Base-by-base conservation (phyloP, 495 filamentous ascomycete species). In the Pyrenula aspistea region DNA sequence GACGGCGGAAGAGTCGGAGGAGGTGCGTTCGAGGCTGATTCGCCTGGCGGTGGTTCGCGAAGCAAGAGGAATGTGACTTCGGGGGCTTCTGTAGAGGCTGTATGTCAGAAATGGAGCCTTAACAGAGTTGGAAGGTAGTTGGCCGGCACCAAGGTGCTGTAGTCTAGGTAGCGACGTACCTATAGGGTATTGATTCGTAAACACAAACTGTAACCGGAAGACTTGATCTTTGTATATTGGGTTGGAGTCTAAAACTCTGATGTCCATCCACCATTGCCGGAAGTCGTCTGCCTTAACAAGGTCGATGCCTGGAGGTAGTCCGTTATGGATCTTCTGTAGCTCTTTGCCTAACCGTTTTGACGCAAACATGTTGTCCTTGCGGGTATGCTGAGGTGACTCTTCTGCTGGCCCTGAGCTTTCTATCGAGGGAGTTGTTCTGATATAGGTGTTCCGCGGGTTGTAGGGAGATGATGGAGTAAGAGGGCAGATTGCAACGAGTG, bases 221-320 rank as follows among this genome's bases (percentile, higher is more conserved):
- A 70, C 85, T 65, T 99, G 77, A 67, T 82, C 76, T 19, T 75
- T 70, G 71, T 99, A 99, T 49, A 99, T 71, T 12, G 93, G 92
- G 63, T 99, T 99, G 57, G 83, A 74, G 67, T 96, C 92, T 1
- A 97, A 78, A 47, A 99, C 90, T 55, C 77, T 71, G 58, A 99
- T 95, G 66, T 99, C 93, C 72, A 99, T 83, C 22, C 84, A 76
- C 94, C 94, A 99, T 75, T 94, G 84, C 62, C 87, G 79, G 25
- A 96, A 79, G 65, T 89, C 83, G 24, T 93, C 86, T 22, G 89
- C 83, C 47, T 83, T 80, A 53, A 89, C 86, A 53, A 96, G 80
- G 54, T 77, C 72, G 62, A 99, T 93, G 53, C 93, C 93, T 0
- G 76, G 77, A 2, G 77, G 76, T 19, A 52, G 50, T 8, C n/a